phyloP scores from a whole-genome alignment of 805 yeast genomes.

The Phaffomyces antillensis region DNA sequence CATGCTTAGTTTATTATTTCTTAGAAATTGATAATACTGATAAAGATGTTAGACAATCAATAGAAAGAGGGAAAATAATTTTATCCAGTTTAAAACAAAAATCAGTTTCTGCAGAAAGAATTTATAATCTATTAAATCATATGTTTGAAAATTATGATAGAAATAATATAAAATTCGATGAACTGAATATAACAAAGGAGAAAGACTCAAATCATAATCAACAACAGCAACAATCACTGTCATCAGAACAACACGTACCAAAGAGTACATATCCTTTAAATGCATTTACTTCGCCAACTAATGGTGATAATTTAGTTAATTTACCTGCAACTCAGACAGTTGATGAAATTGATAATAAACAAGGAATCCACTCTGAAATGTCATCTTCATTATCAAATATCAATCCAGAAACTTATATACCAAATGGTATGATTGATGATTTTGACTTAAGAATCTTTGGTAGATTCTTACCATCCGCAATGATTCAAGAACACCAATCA shows the following conservation, averaged over 20 bases:
- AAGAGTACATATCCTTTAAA: constrained; percentile 8
- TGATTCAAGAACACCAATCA: constrained; percentile 33
- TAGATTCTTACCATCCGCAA: constrained; percentile 70
- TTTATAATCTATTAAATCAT: constrained; percentile 69
- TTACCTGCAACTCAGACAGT: constrained; percentile 10
- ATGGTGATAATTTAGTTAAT: constrained; percentile 11
- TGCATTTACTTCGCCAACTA: constrained; percentile 8
- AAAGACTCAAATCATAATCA: neutral
- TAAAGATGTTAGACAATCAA: constrained; percentile 52
- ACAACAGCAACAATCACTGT: too few relatives aligned
- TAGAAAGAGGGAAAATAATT: constrained; percentile 72
- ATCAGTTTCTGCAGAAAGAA: constrained; percentile 72
- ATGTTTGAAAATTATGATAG: constrained; percentile 73
- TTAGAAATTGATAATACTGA: constrained; percentile 42
- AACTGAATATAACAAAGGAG: constrained; percentile 3
- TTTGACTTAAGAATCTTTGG: constrained; percentile 81
- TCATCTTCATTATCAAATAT: neutral
- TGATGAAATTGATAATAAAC: constrained; percentile 8
- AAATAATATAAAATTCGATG: constrained; percentile 47
- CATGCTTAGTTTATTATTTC: constrained; percentile 71
- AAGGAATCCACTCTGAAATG: neutral
- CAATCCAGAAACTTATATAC: constrained; percentile 4
- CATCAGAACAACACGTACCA: neutral
- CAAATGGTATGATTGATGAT: constrained; percentile 64
- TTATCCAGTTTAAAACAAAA: constrained; percentile 62